Evolutionary conservation across 768 basidiomycete genomes (phyloP).

Genomic region (Leccinum subtestaceum): DNA sequence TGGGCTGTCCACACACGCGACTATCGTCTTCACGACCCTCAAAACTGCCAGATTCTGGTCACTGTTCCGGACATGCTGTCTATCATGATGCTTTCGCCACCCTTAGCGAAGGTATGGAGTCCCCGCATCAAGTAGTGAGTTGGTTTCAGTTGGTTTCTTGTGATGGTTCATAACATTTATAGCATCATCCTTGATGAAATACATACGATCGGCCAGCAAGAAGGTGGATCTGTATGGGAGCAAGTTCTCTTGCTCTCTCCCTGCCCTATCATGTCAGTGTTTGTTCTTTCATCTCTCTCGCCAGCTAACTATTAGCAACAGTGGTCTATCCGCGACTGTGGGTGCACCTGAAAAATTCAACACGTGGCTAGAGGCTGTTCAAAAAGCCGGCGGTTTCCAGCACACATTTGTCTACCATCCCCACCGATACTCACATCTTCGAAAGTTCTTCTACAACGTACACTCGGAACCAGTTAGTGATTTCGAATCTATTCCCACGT

Average conservation of each 20-base stretch:
- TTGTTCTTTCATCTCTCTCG: background rate
- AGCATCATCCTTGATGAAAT: conserved; percentile 61
- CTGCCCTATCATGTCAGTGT: conserved; percentile 65
- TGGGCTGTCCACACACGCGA: conserved; percentile 71
- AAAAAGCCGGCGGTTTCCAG: conserved; percentile 53
- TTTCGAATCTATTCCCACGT: conserved; percentile 38
- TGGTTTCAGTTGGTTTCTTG: background rate
- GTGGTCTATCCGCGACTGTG: conserved; percentile 71
- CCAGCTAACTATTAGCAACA: conserved; percentile 22
- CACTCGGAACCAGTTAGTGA: conserved; percentile 11
- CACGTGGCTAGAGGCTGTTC: conserved; percentile 60
- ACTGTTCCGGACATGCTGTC: conserved; percentile 72
- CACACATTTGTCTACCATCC: conserved; percentile 61
- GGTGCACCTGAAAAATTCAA: conserved; percentile 66
- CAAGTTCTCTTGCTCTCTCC: conserved; percentile 69
- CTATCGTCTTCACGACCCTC: conserved; percentile 57
- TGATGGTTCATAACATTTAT: background rate
- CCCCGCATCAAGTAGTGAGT: conserved; percentile 58
- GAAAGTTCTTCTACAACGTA: conserved; percentile 59
- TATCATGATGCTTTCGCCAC: conserved; percentile 67
- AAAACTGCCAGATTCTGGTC: conserved; percentile 68
- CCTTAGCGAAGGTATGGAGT: conserved; percentile 58
- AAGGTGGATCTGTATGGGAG: conserved; percentile 71
- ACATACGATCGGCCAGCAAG: conserved; percentile 68
- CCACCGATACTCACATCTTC: conserved; percentile 70